These are phyloP conservation scores for Schizophyllum commune DNA, from an alignment of 1,284 basidiomycete species.

Conservation along the genomic window DNA sequence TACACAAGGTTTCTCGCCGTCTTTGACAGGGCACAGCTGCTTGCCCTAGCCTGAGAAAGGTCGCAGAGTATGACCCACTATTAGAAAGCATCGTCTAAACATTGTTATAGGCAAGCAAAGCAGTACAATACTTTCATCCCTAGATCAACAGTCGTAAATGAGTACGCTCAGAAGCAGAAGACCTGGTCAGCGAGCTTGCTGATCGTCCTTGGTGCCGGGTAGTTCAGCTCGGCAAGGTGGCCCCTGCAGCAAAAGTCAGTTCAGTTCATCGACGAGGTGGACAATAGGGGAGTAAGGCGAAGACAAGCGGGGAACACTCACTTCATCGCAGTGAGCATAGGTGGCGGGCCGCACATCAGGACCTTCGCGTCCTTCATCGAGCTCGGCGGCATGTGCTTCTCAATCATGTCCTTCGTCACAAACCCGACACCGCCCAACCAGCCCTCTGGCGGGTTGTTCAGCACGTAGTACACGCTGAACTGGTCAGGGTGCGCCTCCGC, in stretches of 20 bases:
- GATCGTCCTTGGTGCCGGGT: conserved; percentile 82
- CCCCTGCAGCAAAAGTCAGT: conserved; percentile 43
- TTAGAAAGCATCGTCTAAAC: background rate
- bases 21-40: too few species aligned
- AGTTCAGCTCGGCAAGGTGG: conserved; percentile 82
- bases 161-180: conserved; percentile 9
- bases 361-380: conserved; percentile 68
- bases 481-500: conserved; percentile 57
- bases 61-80: background rate
- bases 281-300: background rate
- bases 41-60: too few species aligned
- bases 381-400: conserved; percentile 56
- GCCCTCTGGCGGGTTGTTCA: conserved; percentile 84
- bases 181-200: conserved; percentile 92
- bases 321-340: conserved; percentile 98
- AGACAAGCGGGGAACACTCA: conserved; percentile 29
- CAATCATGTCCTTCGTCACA: conserved; percentile 90
- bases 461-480: conserved; percentile 85
- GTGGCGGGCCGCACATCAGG: conserved; percentile 88
- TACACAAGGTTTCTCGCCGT: too few species aligned
- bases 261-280: conserved; percentile 5
- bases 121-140: background rate
- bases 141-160: conserved; percentile 1
- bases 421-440: conserved; percentile 93
- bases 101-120: background rate